phyloP scores from a whole-genome alignment of 176 grass and related monocot species.

The Eragrostis curvula region DNA sequence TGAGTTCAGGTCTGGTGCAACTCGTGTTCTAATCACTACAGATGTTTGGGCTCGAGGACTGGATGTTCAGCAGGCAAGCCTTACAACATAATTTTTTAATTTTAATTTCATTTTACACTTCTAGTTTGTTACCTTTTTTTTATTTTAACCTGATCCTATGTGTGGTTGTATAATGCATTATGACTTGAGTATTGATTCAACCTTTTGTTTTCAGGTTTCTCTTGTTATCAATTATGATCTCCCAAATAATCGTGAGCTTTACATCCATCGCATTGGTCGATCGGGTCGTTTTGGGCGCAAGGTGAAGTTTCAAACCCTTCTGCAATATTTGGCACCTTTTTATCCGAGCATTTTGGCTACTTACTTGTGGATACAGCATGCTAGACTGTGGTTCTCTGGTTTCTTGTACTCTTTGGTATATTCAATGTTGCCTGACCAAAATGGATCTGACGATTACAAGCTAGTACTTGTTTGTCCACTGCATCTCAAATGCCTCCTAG shows the following conservation, averaged over 20 bases:
- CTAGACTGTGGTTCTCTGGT: not conserved
- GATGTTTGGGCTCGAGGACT: conserved; percentile 93
- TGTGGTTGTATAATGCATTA: not conserved
- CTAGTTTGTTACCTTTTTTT: not conserved
- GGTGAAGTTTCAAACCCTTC: conserved; percentile 48
- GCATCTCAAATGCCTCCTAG: not conserved
- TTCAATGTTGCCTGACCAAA: not conserved
- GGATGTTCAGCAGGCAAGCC: conserved; percentile 90
- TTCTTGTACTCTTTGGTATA: not conserved
- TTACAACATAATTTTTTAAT: not conserved
- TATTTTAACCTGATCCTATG: not conserved
- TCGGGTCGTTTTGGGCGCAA: conserved; percentile 97
- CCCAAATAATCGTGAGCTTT: conserved; percentile 97
- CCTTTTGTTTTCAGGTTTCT: conserved; percentile 68
- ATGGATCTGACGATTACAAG: not conserved
- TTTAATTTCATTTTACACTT: not conserved
- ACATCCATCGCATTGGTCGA: conserved; percentile 96
- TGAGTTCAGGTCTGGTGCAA: conserved; percentile 75
- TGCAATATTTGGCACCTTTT: not conserved
- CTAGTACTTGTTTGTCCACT: not conserved
- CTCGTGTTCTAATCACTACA: conserved; percentile 88
- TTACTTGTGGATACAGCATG: not conserved
- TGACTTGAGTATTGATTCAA: not conserved
- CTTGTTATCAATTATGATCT: conserved; percentile 99
- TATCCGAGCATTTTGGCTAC: not conserved